Evolutionary conservation across 2,329 filamentous ascomycete genomes (phyloP).

Genomic region (Trichoderma gracile): DNA sequence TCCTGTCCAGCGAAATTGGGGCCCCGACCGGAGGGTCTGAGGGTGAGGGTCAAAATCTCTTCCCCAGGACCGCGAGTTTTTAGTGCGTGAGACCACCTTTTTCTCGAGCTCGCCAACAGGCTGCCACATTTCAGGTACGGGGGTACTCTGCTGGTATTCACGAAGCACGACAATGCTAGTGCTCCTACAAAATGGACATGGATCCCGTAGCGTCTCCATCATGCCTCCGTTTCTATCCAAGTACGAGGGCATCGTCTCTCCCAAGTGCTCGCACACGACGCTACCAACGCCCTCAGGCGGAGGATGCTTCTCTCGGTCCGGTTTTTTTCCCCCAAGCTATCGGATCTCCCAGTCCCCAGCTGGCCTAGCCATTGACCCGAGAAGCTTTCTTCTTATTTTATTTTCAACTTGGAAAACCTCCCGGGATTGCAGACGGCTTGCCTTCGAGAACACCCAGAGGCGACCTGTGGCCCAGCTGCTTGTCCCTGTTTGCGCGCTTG

Average conservation of each 20-base stretch:
- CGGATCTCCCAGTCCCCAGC: conserved; percentile 16
- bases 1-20: conserved; percentile 24
- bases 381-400: conserved; percentile 3
- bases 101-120: conserved; percentile 8
- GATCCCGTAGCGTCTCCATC: conserved; percentile 19
- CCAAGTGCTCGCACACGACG: background rate
- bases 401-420: conserved; percentile 13
- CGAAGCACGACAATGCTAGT: too few species aligned
- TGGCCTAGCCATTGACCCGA: conserved; percentile 3
- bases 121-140: background rate
- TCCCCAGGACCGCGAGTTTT: background rate
- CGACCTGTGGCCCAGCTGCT: background rate
- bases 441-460: conserved; percentile 4
- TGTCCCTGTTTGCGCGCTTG: conserved; percentile 1
- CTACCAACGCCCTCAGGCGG: conserved; percentile 14
- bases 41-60: conserved; percentile 15
- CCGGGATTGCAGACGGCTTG: background rate
- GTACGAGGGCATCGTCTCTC: conserved; percentile 2
- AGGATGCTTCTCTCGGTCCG: conserved; percentile 22
- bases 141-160: too few species aligned
- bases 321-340: conserved; percentile 25
- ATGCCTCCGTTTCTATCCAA: conserved; percentile 17
- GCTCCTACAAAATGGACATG: conserved; percentile 13
- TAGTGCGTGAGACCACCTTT: background rate
- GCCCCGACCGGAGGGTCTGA: conserved; percentile 10